Evolutionary conservation across 2,329 filamentous ascomycete genomes (phyloP).

Genomic region (Phoma sp.): DNA sequence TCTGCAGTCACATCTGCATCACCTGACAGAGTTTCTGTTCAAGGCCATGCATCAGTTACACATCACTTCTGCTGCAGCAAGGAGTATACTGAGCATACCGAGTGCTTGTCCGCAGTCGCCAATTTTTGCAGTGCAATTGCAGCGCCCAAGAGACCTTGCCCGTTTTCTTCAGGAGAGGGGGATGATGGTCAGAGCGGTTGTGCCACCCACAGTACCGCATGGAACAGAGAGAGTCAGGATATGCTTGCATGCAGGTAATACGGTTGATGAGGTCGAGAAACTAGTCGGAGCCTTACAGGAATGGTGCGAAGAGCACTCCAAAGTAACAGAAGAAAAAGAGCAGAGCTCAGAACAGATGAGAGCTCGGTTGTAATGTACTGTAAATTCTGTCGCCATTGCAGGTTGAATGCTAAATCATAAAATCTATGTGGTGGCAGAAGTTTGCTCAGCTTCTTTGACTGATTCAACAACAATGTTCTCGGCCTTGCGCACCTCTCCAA

Average conservation of each 20-base stretch:
- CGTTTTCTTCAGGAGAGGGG: conserved; percentile 34
- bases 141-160: conserved; percentile 38
- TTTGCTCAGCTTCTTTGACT: conserved; percentile 18
- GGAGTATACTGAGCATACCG: conserved; percentile 30
- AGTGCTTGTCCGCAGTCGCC: conserved; percentile 37
- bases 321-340: neutral
- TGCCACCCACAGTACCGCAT: conserved; percentile 52
- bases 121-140: conserved; percentile 45
- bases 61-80: conserved; percentile 16
- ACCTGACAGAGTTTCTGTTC: conserved; percentile 33
- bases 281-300: conserved; percentile 41
- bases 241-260: conserved; percentile 54
- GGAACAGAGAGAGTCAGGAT: conserved; percentile 52
- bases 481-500: conserved; percentile 39
- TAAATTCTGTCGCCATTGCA: neutral
- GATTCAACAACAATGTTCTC: conserved; percentile 21
- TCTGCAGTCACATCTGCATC: conserved; percentile 35
- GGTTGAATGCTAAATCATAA: neutral
- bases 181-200: conserved; percentile 49
- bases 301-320: conserved; percentile 34
- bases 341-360: neutral
- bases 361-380: conserved; percentile 1
- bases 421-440: conserved; percentile 8
- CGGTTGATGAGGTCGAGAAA: conserved; percentile 42
- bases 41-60: conserved; percentile 23